A percentile compares a stretch with the other conserved stretches of the same genome.
Conservation (phyloP, 2,329 filamentous ascomycete species). For the Colletotrichum sp. region DNA sequence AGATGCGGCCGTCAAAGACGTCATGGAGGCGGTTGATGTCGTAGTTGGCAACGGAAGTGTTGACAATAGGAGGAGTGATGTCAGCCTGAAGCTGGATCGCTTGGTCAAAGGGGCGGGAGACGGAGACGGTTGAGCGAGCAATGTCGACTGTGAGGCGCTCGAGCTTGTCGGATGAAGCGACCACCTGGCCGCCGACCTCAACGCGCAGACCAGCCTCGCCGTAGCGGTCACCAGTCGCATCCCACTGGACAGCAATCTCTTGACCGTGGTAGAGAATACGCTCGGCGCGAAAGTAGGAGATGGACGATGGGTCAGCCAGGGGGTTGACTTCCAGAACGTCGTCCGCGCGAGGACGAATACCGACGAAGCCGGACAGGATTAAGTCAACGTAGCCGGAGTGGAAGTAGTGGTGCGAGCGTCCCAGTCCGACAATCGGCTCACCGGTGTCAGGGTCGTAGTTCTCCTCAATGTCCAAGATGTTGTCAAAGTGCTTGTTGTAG, state of each 20-base stretch:
- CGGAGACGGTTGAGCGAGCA: not conserved
- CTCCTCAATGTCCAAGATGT: conserved; percentile 37
- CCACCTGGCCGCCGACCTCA: conserved; percentile 36
- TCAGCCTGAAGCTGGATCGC: not conserved
- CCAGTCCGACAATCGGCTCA: conserved; percentile 2
- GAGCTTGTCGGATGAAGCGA: conserved; percentile 6
- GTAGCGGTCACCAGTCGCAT: conserved; percentile 42
- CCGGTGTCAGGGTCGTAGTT: conserved; percentile 44
- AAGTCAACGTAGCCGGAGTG: conserved; percentile 51
- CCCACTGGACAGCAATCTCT: conserved; percentile 44
- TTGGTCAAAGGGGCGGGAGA: not conserved
- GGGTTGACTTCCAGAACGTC: conserved; percentile 42
- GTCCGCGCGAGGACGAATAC: conserved; percentile 42
- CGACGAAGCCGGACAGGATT: conserved; percentile 47
- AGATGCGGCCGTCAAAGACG: conserved; percentile 2
- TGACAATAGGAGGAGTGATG: not conserved
- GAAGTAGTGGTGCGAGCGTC: conserved; percentile 42
- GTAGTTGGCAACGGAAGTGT: not conserved
- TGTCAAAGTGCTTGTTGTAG: conserved; percentile 40
- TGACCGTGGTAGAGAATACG: conserved; percentile 48
- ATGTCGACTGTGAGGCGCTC: not conserved
- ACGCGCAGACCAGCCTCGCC: conserved; percentile 38
- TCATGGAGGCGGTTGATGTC: not conserved
- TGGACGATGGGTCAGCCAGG: conserved; percentile 37
- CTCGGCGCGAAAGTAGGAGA: conserved; percentile 46